Evolutionary conservation across 345 rosid genomes (phyloP).

Genomic region (Schrenkiella parvula): DNA sequence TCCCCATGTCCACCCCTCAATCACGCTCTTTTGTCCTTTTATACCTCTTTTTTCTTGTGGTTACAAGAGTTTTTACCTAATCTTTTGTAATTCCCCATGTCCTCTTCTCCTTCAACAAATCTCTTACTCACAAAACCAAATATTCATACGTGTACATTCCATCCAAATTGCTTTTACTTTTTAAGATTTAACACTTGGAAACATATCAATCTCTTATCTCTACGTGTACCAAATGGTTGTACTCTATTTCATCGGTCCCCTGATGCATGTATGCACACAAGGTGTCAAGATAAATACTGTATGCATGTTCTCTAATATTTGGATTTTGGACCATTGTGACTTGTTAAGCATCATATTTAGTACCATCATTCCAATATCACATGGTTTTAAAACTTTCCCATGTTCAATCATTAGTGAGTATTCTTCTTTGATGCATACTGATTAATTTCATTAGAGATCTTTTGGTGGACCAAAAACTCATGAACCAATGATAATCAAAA

Average conservation of each 20-base stretch:
- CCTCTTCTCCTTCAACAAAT: neutral
- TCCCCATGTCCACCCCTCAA: constrained; percentile 17
- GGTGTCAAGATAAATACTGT: neutral
- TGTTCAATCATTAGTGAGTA: neutral
- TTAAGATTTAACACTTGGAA: neutral
- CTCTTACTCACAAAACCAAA: constrained; percentile 5
- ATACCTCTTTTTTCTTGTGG: constrained; percentile 18
- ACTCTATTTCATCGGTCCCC: neutral
- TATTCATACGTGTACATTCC: neutral
- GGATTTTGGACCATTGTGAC: neutral
- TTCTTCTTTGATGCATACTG: neutral
- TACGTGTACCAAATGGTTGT: neutral
- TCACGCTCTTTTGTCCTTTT: constrained; percentile 22
- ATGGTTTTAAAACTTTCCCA: neutral
- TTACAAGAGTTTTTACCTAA: neutral
- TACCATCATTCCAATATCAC: neutral
- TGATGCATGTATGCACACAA: neutral
- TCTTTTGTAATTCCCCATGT: neutral
- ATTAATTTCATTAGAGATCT: neutral
- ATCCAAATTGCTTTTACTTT: neutral
- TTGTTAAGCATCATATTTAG: neutral
- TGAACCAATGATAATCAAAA: neutral
- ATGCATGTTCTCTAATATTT: neutral
- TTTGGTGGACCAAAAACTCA: neutral
- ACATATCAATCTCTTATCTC: neutral